Conservation (phyloP, 805 yeast species). For the Cyberlindnera veronae region DNA sequence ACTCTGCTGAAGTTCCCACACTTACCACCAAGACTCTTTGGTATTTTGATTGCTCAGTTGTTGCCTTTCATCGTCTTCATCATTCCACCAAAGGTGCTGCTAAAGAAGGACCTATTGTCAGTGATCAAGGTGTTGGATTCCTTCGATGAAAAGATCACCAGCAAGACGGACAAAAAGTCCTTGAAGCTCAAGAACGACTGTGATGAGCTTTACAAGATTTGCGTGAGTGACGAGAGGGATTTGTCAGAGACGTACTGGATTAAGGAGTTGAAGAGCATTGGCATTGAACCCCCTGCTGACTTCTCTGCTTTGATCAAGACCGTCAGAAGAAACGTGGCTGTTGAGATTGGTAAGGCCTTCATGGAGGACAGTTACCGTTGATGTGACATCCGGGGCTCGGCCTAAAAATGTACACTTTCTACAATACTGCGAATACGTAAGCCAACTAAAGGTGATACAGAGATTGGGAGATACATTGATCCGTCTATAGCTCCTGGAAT, state of each 20-base stretch:
- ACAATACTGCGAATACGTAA: background rate
- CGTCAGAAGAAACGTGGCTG: constrained; percentile 25
- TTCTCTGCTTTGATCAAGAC: constrained; percentile 14
- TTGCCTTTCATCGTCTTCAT: constrained; percentile 37
- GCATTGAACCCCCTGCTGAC: constrained; percentile 20
- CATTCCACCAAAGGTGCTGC: constrained; percentile 21
- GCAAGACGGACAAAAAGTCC: constrained; percentile 13
- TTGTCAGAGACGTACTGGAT: constrained; percentile 20
- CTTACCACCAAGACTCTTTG: constrained; percentile 48
- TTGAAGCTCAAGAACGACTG: constrained; percentile 11
- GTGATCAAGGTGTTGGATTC: constrained; percentile 22
- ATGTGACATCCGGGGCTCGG: background rate
- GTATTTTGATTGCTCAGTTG: constrained; percentile 47
- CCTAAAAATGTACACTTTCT: constrained; percentile 1
- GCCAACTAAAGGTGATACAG: background rate
- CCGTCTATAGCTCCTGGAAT: background rate
- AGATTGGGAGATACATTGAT: background rate
- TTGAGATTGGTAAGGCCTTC: constrained; percentile 25
- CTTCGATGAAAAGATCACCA: constrained; percentile 16
- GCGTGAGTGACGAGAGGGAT: constrained; percentile 7
- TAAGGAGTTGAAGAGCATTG: constrained; percentile 16
- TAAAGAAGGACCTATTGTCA: constrained; percentile 20
- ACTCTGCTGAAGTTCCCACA: constrained; percentile 47
- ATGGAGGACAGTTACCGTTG: constrained; percentile 18
- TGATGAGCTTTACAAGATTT: constrained; percentile 23